Conservation (phyloP, 208 protist genomes). For the Acanthamoeba polyphaga region DNA sequence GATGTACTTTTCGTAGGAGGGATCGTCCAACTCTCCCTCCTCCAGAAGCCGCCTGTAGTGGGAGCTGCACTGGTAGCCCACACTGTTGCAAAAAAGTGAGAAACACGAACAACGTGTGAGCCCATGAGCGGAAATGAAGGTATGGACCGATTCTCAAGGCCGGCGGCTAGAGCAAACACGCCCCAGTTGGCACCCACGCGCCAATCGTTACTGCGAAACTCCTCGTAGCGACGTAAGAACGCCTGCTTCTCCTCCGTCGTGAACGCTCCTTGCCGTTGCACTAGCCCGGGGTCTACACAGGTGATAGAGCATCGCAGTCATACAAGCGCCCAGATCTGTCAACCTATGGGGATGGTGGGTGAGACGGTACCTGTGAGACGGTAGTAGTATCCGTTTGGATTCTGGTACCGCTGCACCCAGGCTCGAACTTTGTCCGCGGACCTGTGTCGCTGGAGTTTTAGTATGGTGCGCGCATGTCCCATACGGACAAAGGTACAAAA, state of each 20-base stretch:
- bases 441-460: not conserved
- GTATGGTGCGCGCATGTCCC: not conserved
- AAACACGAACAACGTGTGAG: not conserved
- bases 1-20: conserved; percentile 13
- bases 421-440: conserved; percentile 8
- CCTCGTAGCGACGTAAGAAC: not conserved
- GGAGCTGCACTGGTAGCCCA: conserved; percentile 21
- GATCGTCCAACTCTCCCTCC: not conserved
- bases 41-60: conserved; percentile 12
- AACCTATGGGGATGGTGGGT: not conserved
- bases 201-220: conserved; percentile 4
- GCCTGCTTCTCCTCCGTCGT: not conserved
- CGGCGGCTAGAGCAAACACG: not conserved
- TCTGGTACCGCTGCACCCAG: conserved; percentile 27
- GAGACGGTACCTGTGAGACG: not conserved
- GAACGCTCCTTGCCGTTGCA: conserved; percentile 4
- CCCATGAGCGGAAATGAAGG: not conserved
- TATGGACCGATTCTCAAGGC: conserved; percentile 7
- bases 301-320: too few relatives aligned
- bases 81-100: not conserved
- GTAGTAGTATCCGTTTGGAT: conserved; percentile 26
- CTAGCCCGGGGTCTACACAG: not conserved
- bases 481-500: not conserved
- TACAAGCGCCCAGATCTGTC: not conserved
- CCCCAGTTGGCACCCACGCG: conserved; percentile 25